Evolutionary conservation across 345 rosid species (phyloP), one percentile per base, ranked within the genome.

Genomic region (Clarkia xantiana): DNA sequence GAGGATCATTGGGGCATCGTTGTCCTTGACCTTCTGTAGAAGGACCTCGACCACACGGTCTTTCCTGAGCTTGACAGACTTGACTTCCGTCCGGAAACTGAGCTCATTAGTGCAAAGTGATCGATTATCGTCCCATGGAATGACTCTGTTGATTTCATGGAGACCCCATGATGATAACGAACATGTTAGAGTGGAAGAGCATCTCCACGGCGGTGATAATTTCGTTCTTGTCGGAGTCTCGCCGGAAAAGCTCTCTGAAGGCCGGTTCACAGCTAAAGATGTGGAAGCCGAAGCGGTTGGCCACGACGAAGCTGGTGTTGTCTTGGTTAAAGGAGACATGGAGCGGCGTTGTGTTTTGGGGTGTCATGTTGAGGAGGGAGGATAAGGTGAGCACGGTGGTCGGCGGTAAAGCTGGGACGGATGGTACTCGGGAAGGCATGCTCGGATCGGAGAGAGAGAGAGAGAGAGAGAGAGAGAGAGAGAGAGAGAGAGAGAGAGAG

Each of bases 271-370:
- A 56, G 53, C 54, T 60, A 46, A 55, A 76, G 63, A 72, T 63
- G 6, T 63, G 59, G 63, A 76, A 72, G 22, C 73, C 81, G 51
- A 22, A 42, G 34, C 64, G 73, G 45, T 65, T 62, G 19, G 62
- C 74, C 13, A 54, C 72, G 6, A 61, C 61, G 51, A 75, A 75
- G 74, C 74, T 62, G 18, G 60, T 54, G 47, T 42, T 36, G 65
- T 72, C 77, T 46, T 76, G 77, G 54, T 72, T 76, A 64, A 76
- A 76, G 61, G 77, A 72, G 40, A 76, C 51, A 44, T 69, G 75
- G 63, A 60, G 43, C 5, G 52, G 47, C 22, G 23, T 11, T 14
- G 47, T 45, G 41, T 9, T 50, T 1, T 52, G 38, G 49, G 53
- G 47, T 22, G 25, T 2, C 2, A 52, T 40, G n/a, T 36, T 12